Evolutionary conservation across 2,329 filamentous ascomycete genomes (phyloP).

Genomic region (Fusarium sp.): DNA sequence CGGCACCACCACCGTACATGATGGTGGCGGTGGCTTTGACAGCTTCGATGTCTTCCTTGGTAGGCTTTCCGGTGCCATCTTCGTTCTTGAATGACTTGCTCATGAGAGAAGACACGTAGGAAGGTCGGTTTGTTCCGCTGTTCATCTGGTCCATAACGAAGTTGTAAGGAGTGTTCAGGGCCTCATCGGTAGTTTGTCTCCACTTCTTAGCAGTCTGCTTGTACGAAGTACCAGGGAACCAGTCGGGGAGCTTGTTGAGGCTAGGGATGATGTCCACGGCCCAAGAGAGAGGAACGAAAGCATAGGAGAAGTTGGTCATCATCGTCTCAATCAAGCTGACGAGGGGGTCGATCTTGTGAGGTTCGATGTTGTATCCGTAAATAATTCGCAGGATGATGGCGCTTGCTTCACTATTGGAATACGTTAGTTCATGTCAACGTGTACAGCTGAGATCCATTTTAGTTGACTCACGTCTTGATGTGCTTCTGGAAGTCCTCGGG

Average conservation of each 20-base stretch:
- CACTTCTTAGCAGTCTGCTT: constrained; percentile 49
- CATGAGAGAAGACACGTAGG: constrained; percentile 49
- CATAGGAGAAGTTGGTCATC: constrained; percentile 49
- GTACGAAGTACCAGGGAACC: constrained; percentile 51
- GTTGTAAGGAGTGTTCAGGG: constrained; percentile 48
- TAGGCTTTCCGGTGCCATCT: constrained; percentile 5
- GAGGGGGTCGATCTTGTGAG: constrained; percentile 49
- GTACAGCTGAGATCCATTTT: not conserved
- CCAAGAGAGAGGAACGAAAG: constrained; percentile 52
- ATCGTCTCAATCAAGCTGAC: constrained; percentile 49
- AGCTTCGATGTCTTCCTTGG: constrained; percentile 40
- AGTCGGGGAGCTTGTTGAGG: constrained; percentile 50
- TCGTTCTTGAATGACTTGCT: constrained; percentile 31
- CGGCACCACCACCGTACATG: constrained; percentile 50
- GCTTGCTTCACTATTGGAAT: constrained; percentile 44
- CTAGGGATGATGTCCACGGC: constrained; percentile 52
- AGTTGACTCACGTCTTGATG: constrained; percentile 50
- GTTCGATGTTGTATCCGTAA: constrained; percentile 53
- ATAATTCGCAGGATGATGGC: constrained; percentile 49
- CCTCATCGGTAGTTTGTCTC: constrained; percentile 34
- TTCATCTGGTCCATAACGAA: constrained; percentile 51
- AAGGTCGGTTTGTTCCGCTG: constrained; percentile 29
- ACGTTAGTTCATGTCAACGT: not conserved
- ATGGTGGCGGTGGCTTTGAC: constrained; percentile 47
- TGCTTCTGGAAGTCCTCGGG: constrained; percentile 44